Evolutionary conservation across 2,329 filamentous ascomycete genomes (phyloP).

Genomic region (Alternaria burnsii): DNA sequence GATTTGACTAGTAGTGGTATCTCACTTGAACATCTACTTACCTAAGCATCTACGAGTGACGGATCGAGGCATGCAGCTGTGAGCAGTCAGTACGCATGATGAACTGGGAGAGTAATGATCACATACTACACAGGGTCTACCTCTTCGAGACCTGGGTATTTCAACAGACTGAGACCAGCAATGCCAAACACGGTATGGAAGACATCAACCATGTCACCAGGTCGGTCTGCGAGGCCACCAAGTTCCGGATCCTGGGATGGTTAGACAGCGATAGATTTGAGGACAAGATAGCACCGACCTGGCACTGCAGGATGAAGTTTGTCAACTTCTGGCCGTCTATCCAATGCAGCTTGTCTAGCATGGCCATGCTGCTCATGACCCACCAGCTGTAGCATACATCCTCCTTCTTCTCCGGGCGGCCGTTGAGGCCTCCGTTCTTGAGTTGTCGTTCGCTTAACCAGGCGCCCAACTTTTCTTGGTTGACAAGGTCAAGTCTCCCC

Average conservation of each 20-base stretch:
- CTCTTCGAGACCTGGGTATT: conserved; percentile 76
- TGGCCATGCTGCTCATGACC: conserved; percentile 90
- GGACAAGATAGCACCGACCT: conserved; percentile 58
- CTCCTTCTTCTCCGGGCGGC: conserved; percentile 91
- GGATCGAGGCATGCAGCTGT: conserved; percentile 52
- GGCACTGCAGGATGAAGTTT: conserved; percentile 84
- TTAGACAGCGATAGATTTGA: neutral
- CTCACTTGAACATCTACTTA: conserved; percentile 12
- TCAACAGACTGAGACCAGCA: conserved; percentile 84
- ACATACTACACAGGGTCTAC: conserved; percentile 87
- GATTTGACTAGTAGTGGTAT: neutral
- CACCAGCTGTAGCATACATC: conserved; percentile 99
- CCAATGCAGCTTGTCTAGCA: conserved; percentile 90
- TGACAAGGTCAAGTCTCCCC: conserved; percentile 79
- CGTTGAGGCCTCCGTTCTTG: conserved; percentile 87
- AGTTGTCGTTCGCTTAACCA: conserved; percentile 96
- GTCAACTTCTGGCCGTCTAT: conserved; percentile 84
- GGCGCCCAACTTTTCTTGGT: conserved; percentile 80
- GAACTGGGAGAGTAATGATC: neutral
- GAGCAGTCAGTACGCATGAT: conserved; percentile 13
- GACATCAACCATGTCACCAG: conserved; percentile 95
- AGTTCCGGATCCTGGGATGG: conserved; percentile 70
- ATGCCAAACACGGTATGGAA: conserved; percentile 94
- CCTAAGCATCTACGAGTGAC: conserved; percentile 48
- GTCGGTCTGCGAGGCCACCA: conserved; percentile 88